Conservation (phyloP, 2,329 filamentous ascomycete genomes). For the Coniochaeta sp. region DNA sequence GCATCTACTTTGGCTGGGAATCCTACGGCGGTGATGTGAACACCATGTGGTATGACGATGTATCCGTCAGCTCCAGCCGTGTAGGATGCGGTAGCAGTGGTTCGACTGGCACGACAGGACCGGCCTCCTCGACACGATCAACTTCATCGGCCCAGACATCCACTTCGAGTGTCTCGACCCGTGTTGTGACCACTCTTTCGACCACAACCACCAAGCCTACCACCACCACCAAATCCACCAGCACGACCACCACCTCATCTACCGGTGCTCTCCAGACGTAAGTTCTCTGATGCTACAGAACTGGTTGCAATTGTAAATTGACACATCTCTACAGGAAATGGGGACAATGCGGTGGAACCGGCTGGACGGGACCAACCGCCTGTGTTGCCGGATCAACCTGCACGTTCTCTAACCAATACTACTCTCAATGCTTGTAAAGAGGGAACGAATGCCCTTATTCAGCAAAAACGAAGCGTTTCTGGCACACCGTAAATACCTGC, state of each 20-base stretch:
- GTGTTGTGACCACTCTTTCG: neutral
- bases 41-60: conserved; percentile 57
- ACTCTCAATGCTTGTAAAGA: conserved; percentile 15
- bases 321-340: conserved; percentile 5
- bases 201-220: conserved; percentile 1
- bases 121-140: neutral
- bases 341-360: conserved; percentile 16
- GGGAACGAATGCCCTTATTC: neutral
- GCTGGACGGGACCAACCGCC: conserved; percentile 12
- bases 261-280: conserved; percentile 6
- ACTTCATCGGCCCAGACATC: too few species aligned
- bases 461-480: too few species aligned
- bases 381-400: conserved; percentile 13
- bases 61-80: conserved; percentile 37
- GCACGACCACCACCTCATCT: conserved; percentile 6
- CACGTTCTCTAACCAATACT: conserved; percentile 10
- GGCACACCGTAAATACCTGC: too few species aligned
- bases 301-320: neutral
- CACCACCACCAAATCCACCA: neutral
- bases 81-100: conserved; percentile 32
- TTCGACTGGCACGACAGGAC: neutral
- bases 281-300: neutral
- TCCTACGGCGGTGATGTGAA: conserved; percentile 52
- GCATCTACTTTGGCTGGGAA: conserved; percentile 56
- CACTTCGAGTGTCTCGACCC: neutral